Base-by-base conservation (phyloP, 2,329 filamentous ascomycete genomes). In the Neurospora sp. region DNA sequence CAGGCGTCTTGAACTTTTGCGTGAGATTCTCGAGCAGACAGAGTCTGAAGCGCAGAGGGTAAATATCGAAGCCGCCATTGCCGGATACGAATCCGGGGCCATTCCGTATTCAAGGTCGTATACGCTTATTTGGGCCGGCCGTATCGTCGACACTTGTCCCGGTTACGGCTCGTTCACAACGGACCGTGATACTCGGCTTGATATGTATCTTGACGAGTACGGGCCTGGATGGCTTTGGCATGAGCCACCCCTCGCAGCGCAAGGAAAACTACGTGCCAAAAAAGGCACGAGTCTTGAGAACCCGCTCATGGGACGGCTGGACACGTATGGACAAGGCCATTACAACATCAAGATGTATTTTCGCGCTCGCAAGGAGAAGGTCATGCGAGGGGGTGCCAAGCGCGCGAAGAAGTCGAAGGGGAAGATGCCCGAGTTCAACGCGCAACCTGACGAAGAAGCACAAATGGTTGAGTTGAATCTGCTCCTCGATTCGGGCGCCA, bases 181-280 rank as follows among this genome's bases (percentile, higher is more conserved):
- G 4, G 78, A 83, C 74, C 79, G 83, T 70, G 69, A 71, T 11
- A 77, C 77, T 17, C 78, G 81, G 33, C 77, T 84, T 11, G 80
- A 82, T 69, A 76, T 74, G 1, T 84, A 83, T 69, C 74, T 67
- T 41, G 74, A 72, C 4, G 62, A 72, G 11, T 71, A 82, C 71
- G 82, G 82, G 2, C 74, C 77, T 0, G 82, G 81, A 8, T 83
- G 81, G 80, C 77, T 84, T 12, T 85, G 82, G 82, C 81, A 81
- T 68, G 82, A 84, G 70, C 79, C 80, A 3, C 82, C 83, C 0
- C 75, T 84, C 2, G 72, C 77, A 28, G 74, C 2, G 72, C 77
- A 28, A 75, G 75, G 12, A 57, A 62, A n/a, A 62, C 15, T 28
- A 74, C 46, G 77, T 8, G 80, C 77, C 23, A 80, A 77, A 68